phyloP scores from a whole-genome alignment of 768 basidiomycete species.

The Macrolepiota albuminosa region DNA sequence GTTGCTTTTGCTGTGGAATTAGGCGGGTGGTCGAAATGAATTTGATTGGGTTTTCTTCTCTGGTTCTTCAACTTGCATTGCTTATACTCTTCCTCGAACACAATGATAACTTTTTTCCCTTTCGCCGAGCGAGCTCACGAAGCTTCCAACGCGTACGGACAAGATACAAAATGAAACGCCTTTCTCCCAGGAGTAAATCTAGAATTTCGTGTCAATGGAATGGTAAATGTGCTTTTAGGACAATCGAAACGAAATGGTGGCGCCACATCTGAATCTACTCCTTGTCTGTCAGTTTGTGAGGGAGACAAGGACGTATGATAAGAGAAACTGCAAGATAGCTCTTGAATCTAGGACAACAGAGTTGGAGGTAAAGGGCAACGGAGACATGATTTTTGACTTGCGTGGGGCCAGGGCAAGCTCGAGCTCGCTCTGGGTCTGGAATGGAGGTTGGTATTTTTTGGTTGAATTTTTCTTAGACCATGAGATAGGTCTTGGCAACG shows the following conservation, averaged over 20 bases:
- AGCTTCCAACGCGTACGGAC: neutral
- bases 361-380: too few species aligned
- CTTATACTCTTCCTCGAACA: neutral
- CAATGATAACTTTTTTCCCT: neutral
- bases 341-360: too few species aligned
- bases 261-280: neutral
- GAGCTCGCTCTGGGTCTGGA: too few species aligned
- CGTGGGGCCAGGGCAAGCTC: too few species aligned
- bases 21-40: conserved; percentile 34
- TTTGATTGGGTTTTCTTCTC: neutral
- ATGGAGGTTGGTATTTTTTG: too few species aligned
- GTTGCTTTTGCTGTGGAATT: conserved; percentile 78
- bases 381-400: too few species aligned
- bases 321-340: too few species aligned
- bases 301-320: too few species aligned
- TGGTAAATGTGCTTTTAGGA: neutral
- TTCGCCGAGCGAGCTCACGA: neutral
- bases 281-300: neutral
- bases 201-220: neutral
- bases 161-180: neutral
- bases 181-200: neutral
- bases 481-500: too few species aligned
- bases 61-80: too few species aligned
- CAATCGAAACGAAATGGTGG: neutral
- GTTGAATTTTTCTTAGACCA: too few species aligned